These are phyloP conservation scores for Fragaria vesca DNA, from an alignment of 306 rosid genomes.

Conservation along the genomic window DNA sequence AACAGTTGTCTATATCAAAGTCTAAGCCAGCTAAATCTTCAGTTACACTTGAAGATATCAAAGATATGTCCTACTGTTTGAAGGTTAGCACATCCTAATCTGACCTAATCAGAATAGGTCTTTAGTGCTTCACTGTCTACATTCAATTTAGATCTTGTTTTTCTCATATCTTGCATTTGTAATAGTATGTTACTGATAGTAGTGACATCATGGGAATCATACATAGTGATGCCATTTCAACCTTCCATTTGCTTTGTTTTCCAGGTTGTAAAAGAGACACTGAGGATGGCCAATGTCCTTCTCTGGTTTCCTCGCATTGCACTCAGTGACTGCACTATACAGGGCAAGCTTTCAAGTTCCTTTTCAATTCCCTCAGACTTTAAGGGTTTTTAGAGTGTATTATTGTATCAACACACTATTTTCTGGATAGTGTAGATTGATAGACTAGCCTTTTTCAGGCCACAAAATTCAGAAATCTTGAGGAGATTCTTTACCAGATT, in stretches of 20 bases:
- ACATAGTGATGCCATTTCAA: slow-evolving; percentile 16
- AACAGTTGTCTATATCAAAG: slow-evolving; percentile 51
- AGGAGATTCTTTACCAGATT: neutral
- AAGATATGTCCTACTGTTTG: slow-evolving; percentile 52
- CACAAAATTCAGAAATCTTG: neutral
- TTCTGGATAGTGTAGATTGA: neutral
- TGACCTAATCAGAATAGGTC: neutral
- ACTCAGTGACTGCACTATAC: slow-evolving; percentile 55
- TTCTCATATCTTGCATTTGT: neutral
- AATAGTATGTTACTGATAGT: neutral
- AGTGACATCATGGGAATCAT: slow-evolving; percentile 6
- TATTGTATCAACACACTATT: neutral
- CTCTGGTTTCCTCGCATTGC: slow-evolving; percentile 78
- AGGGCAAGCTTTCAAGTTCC: slow-evolving; percentile 37
- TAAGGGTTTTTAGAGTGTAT: neutral
- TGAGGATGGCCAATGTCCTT: slow-evolving; percentile 70
- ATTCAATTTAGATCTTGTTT: neutral
- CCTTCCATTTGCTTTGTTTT: slow-evolving; percentile 17
- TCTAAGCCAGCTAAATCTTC: slow-evolving; percentile 49
- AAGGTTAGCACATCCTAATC: slow-evolving; percentile 39
- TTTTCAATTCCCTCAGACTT: neutral
- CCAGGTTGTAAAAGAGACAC: slow-evolving; percentile 73
- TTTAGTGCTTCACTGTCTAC: neutral
- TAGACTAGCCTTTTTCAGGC: neutral
- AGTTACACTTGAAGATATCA: slow-evolving; percentile 54